A percentile compares a stretch with the other conserved stretches of the same genome.
These are phyloP conservation scores for Polyplosphaeria fusca DNA, from an alignment of 495 filamentous ascomycete species.

Conservation along the genomic window DNA sequence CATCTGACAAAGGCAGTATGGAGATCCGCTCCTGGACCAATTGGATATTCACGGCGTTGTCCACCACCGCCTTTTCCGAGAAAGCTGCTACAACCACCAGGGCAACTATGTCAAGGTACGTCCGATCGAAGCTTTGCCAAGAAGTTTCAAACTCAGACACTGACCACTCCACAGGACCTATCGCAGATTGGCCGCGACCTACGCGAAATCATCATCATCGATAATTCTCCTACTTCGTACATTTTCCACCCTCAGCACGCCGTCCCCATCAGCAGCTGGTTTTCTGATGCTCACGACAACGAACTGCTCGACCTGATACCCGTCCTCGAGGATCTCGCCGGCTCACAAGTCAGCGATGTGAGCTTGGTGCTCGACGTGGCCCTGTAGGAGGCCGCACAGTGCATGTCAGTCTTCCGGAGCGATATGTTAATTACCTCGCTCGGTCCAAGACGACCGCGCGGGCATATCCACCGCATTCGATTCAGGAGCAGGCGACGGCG, in stretches of 20 bases:
- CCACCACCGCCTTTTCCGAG: constrained; percentile 92
- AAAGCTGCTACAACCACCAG: constrained; percentile 99
- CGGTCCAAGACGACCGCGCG: background rate
- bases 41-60: constrained; percentile 96
- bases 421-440: background rate
- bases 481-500: constrained; percentile 10
- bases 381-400: constrained; percentile 59
- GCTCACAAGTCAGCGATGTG: constrained; percentile 84
- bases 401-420: background rate
- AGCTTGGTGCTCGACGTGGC: constrained; percentile 96
- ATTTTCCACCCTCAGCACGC: constrained; percentile 99
- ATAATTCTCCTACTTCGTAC: constrained; percentile 98
- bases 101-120: constrained; percentile 94
- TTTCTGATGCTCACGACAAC: constrained; percentile 99
- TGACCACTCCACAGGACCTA: constrained; percentile 58
- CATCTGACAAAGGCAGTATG: constrained; percentile 61
- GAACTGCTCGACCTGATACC: constrained; percentile 97
- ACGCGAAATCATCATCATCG: constrained; percentile 97
- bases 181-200: constrained; percentile 96
- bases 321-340: constrained; percentile 94
- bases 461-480: constrained; percentile 3
- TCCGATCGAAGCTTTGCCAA: constrained; percentile 37
- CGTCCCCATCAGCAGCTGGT: constrained; percentile 99
- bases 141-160: background rate
- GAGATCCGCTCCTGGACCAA: constrained; percentile 93